Percentiles rank a stretch among this genome's conserved stretches.
Evolutionary conservation across 495 filamentous ascomycete genomes (phyloP).

Genomic region (Aspergillus nanangensis): DNA sequence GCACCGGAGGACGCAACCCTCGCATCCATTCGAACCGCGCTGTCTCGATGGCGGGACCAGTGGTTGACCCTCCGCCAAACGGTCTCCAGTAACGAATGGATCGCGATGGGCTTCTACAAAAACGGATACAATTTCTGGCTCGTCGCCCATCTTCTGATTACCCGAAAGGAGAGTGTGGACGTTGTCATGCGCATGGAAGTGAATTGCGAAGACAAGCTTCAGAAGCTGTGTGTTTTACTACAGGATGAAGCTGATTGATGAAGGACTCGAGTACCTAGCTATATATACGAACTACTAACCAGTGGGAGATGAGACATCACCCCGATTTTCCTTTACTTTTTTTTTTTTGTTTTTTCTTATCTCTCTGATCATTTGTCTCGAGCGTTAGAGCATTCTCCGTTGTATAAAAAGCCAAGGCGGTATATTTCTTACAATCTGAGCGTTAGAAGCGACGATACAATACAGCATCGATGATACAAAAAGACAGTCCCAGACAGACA

Average conservation of each 20-base stretch:
- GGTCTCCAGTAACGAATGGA: conserved; percentile 34
- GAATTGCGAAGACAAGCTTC: conserved; percentile 43
- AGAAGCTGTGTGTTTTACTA: conserved; percentile 41
- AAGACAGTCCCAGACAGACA: too few relatives aligned
- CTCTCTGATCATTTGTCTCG: too few relatives aligned
- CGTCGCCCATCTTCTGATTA: conserved; percentile 40
- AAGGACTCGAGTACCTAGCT: conserved; percentile 2
- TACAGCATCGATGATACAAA: too few relatives aligned
- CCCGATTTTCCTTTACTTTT: neutral
- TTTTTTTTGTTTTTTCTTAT: neutral
- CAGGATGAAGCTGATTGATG: conserved; percentile 31
- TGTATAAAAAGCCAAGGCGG: too few relatives aligned
- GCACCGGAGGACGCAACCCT: conserved; percentile 34
- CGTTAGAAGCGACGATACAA: too few relatives aligned
- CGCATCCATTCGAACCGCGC: conserved; percentile 26
- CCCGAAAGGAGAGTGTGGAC: conserved; percentile 44
- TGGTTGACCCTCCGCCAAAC: conserved; percentile 31
- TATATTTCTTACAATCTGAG: too few relatives aligned
- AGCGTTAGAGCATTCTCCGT: too few relatives aligned
- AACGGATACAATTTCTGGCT: conserved; percentile 46
- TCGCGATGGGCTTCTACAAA: conserved; percentile 42
- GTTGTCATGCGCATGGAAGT: conserved; percentile 46
- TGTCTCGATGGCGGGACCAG: conserved; percentile 35
- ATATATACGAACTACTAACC: conserved; percentile 3
- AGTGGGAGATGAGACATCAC: too few relatives aligned